Evolutionary conservation across 768 basidiomycete genomes (phyloP), one percentile per base, ranked within the genome.

Genomic region (Leccinum obscurum): DNA sequence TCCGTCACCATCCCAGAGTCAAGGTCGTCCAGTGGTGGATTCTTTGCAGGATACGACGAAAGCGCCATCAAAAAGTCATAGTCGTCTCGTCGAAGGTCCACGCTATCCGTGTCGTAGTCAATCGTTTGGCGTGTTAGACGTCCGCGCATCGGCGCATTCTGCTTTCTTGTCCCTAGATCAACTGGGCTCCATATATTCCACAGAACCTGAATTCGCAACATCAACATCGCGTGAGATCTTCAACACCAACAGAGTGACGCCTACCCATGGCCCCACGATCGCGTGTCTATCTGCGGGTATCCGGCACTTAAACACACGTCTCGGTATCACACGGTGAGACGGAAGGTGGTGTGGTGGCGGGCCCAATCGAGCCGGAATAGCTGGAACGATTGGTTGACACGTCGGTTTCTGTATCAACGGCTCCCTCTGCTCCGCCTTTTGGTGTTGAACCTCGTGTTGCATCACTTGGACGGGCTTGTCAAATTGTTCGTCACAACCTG

Each of bases 401-500:
- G 26, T 76, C 69, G 39, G 74, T 70, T 68, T 76, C 52, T 30
- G 59, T 32, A 55, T 49, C 41, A 71, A 32, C 3, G 54, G 41
- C n/a, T 62, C 63, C 53, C n/a, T 26, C 10, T 17, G 54, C 5
- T 64, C 67, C 22, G 55, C 56, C 34, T 74, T 70, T 37, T 71
- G 68, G 60, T 77, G 73, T 65, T 78, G 77, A 28, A 78, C 73
- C 26, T 77, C 76, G 61, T 82, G 79, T 70, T 88, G 85, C 64
- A 77, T 80, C 37, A 80, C 72, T 57, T 82, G 79, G 41, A 78
- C 72, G 2, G 83, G 75, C 20, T 72, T 77, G 54, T 77, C 74
- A 64, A 84, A 85, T 30, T 70, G 67, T 44, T 81, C 76, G 17
- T 83, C 72, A 62, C 89, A 90, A 46, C 76, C 89, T 89, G 39